Percentiles rank a stretch among this genome's conserved stretches.
These are phyloP conservation scores for Boehmeria nivea DNA, from an alignment of 306 rosid genomes.

Conservation along the genomic window DNA sequence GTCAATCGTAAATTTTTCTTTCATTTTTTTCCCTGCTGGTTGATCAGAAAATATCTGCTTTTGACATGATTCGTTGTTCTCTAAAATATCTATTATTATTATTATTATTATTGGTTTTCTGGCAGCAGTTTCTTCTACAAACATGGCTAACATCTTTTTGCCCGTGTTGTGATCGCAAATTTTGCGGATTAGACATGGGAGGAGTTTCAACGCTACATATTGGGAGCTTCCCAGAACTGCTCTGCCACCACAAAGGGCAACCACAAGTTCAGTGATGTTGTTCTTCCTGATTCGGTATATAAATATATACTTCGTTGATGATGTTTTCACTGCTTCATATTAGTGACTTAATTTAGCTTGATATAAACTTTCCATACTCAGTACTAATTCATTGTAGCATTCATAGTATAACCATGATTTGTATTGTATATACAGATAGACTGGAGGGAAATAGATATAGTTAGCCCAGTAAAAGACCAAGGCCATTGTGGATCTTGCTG, in stretches of 20 bases:
- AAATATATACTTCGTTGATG: too few species aligned
- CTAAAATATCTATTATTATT: too few species aligned
- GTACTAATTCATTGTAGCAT: too few species aligned
- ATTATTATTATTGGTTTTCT: too few species aligned
- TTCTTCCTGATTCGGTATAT: conserved; percentile 47
- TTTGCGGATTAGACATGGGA: conserved; percentile 97
- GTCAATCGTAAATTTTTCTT: conserved; percentile 51
- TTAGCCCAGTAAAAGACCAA: conserved; percentile 76
- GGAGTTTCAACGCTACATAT: conserved; percentile 59
- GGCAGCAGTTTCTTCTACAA: too few species aligned
- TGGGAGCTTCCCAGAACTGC: conserved; percentile 94
- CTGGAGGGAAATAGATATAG: conserved; percentile 82
- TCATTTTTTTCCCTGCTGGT: not conserved
- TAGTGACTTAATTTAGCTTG: too few species aligned
- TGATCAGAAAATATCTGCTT: not conserved
- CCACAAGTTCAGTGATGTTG: conserved; percentile 49
- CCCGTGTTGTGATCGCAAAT: conserved; percentile 20
- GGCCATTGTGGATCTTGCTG: conserved; percentile 70
- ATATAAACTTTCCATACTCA: too few species aligned
- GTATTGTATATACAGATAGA: conserved; percentile 54
- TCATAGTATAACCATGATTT: too few species aligned
- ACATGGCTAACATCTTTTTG: not conserved
- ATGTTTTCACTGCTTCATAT: too few species aligned
- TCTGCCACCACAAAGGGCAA: conserved; percentile 80
- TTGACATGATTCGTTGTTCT: too few species aligned